Percentiles rank a stretch among this genome's conserved stretches.
Conservation (phyloP, 208 protist species). For the Leishmania tropica region DNA sequence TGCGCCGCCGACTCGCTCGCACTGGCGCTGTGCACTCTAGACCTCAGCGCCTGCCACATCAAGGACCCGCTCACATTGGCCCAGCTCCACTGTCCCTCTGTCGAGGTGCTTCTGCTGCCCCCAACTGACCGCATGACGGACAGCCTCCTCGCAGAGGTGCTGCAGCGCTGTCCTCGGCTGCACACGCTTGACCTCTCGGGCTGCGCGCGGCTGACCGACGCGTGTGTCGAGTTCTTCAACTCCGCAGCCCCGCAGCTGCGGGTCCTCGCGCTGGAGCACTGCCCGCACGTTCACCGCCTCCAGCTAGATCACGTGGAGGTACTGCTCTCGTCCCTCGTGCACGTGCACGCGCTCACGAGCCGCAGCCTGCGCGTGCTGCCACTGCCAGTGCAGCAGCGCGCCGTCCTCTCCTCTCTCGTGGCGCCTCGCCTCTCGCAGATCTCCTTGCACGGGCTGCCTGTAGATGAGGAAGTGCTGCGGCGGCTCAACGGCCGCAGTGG, state of each 20-base stretch:
- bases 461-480: slow-evolving; percentile 5
- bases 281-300: slow-evolving; percentile 14
- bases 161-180: slow-evolving; percentile 11
- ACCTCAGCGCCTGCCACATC: slow-evolving; percentile 8
- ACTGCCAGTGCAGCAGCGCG: slow-evolving; percentile 11
- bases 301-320: slow-evolving; percentile 8
- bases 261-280: slow-evolving; percentile 15
- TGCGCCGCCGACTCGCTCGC: background rate
- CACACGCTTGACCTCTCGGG: slow-evolving; percentile 17
- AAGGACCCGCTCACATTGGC: slow-evolving; percentile 4
- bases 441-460: slow-evolving; percentile 6
- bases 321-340: slow-evolving; percentile 7
- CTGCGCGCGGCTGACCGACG: slow-evolving; percentile 11
- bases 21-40: slow-evolving; percentile 7
- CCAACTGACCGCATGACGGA: slow-evolving; percentile 12
- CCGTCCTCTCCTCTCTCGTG: slow-evolving; percentile 3
- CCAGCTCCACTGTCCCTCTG: slow-evolving; percentile 12
- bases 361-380: slow-evolving; percentile 9
- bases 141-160: slow-evolving; percentile 10
- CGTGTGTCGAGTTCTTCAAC: slow-evolving; percentile 9
- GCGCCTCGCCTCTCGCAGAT: slow-evolving; percentile 1
- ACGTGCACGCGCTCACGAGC: slow-evolving; percentile 8
- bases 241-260: background rate
- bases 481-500: background rate
- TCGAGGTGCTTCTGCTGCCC: slow-evolving; percentile 6